Evolutionary conservation across 1,284 basidiomycete species (phyloP), one percentile per base, ranked within the genome.

Genomic region (Taiwanofungus camphoratus): DNA sequence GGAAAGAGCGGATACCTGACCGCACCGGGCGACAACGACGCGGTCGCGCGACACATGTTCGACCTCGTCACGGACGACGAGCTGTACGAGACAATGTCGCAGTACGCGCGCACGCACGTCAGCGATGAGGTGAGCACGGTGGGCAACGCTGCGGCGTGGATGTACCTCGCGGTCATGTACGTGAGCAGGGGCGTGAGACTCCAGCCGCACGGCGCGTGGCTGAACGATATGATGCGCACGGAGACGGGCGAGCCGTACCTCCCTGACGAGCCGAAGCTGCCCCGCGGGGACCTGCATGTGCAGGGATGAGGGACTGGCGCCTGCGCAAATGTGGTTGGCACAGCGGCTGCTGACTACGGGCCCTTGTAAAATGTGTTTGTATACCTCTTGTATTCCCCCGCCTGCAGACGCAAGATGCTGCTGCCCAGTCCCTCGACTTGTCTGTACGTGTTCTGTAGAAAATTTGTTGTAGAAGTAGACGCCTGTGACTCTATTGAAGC

Each of bases 1-100:
- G 87, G 87, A 48, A 83, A 89, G 64, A 87, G 83, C 51, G 90
- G 90, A 38, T 92, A 76, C 74, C 70, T 92, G 50, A 82, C 81
- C 50, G 76, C 78, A 16, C 73, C 79, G 12, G 82, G 85, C 27
- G 83, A 91, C 60, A 83, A 85, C 55, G 70, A 68, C 4, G 66
- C 79, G 13, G 87, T 92, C 39, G 86, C 90, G 29, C 64, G 74
- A 51, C 71, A 88, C 59, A 70, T 92, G 43, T 82, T 71, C 63
- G 74, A 89, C 36, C 73, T 92, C 30, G 80, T 79, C 70, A 85
- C 81, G 45, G 79, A 92, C 60, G 75, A 81, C 46, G 73, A 60
- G 11, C 65, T 86, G 39, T 82, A 82, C 68, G 65, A 71, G 48
- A 54, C 60, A 37, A 76, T 88, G 70, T 79, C 76, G 67, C 64